phyloP scores from a whole-genome alignment of 1,139 yeast genomes.

The Candida sp. region DNA sequence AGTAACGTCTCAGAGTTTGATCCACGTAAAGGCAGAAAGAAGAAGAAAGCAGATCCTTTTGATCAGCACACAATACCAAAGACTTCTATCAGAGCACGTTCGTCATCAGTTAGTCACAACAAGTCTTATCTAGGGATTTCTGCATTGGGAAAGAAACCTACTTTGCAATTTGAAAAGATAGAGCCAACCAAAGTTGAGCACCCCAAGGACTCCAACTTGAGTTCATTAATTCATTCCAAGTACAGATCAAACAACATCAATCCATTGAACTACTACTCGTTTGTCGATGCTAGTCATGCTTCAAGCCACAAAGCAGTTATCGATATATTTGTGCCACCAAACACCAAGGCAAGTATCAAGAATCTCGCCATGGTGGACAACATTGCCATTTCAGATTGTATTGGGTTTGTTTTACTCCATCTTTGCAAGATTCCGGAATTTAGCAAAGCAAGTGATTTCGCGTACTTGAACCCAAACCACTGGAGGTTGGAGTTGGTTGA shows the following conservation, averaged over 20 bases:
- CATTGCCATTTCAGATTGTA: constrained; percentile 61
- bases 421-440: constrained; percentile 27
- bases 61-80: constrained; percentile 22
- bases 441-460: constrained; percentile 16
- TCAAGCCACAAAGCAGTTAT: constrained; percentile 26
- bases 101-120: constrained; percentile 9
- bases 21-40: constrained; percentile 20
- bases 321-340: constrained; percentile 45
- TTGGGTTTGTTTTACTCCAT: constrained; percentile 59
- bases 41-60: constrained; percentile 22
- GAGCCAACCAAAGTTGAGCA: constrained; percentile 12
- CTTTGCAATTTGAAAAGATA: constrained; percentile 30
- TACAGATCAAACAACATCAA: constrained; percentile 40
- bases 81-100: constrained; percentile 8
- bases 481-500: constrained; percentile 77
- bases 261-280: constrained; percentile 58
- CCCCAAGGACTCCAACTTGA: constrained; percentile 32
- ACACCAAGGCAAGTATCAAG: constrained; percentile 30
- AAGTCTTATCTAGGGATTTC: constrained; percentile 6
- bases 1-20: constrained; percentile 12
- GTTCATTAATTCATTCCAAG: constrained; percentile 43
- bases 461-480: constrained; percentile 53
- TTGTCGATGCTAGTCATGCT: constrained; percentile 43
- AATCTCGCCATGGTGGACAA: constrained; percentile 45
- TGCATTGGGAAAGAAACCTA: constrained; percentile 10